Conservation (phyloP, 495 filamentous ascomycete species). For the Xylaria venustula region DNA sequence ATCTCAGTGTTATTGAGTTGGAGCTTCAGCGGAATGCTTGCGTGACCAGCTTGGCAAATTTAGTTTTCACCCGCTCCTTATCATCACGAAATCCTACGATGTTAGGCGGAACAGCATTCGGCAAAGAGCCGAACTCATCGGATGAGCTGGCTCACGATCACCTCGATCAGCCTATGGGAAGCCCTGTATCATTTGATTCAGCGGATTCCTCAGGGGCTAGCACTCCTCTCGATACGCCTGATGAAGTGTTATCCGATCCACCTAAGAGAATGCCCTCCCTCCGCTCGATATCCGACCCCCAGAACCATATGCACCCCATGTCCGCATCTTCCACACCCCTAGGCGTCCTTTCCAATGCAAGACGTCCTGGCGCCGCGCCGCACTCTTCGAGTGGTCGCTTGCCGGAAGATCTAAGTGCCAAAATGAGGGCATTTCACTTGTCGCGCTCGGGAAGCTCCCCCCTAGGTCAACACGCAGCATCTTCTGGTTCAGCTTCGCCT, state of each 20-base stretch:
- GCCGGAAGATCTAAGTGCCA: constrained; percentile 78
- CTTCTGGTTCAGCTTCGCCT: constrained; percentile 49
- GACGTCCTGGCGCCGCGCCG: constrained; percentile 55
- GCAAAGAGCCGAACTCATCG: constrained; percentile 37
- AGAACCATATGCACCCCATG: constrained; percentile 50
- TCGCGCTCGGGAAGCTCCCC: constrained; percentile 31
- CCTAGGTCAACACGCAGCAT: constrained; percentile 16
- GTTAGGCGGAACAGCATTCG: constrained; percentile 25
- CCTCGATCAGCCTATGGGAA: constrained; percentile 24
- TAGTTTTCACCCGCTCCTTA: background rate
- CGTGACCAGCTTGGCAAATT: constrained; percentile 1
- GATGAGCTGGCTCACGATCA: constrained; percentile 33
- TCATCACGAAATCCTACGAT: constrained; percentile 24
- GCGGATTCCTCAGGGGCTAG: constrained; percentile 44
- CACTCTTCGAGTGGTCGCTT: constrained; percentile 59
- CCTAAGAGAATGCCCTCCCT: constrained; percentile 53
- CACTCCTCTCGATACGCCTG: constrained; percentile 45
- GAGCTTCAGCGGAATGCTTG: constrained; percentile 4
- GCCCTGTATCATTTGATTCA: constrained; percentile 41
- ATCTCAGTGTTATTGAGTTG: background rate
- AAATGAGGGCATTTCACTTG: constrained; percentile 73
- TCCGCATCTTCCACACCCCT: constrained; percentile 75
- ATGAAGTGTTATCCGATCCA: constrained; percentile 29
- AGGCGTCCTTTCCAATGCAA: constrained; percentile 77
- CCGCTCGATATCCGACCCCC: constrained; percentile 55